phyloP scores from a whole-genome alignment of 1,284 basidiomycete genomes.

The Pseudozyma hubeiensis region DNA sequence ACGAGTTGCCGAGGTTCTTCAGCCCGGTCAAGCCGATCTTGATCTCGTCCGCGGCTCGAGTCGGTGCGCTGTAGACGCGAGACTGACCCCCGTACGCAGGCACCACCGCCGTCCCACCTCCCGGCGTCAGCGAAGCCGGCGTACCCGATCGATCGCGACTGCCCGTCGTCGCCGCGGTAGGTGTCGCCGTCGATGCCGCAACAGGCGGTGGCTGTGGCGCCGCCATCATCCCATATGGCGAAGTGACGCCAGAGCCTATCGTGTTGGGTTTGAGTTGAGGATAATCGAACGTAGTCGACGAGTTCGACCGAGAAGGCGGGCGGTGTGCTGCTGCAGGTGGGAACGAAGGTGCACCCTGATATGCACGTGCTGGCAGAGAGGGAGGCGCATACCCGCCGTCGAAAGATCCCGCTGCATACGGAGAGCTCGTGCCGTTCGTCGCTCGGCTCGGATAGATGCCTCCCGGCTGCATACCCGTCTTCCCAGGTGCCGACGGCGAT shows the following conservation, averaged over 20 bases:
- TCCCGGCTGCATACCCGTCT: slow-evolving; percentile 36
- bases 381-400: slow-evolving; percentile 30
- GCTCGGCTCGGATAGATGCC: slow-evolving; percentile 34
- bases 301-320: slow-evolving; percentile 40
- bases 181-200: slow-evolving; percentile 39
- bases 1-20: slow-evolving; percentile 68
- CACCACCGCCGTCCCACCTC: slow-evolving; percentile 35
- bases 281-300: slow-evolving; percentile 53
- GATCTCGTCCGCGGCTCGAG: slow-evolving; percentile 45
- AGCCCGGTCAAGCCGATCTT: slow-evolving; percentile 65
- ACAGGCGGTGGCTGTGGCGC: slow-evolving; percentile 47
- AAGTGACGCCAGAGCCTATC: slow-evolving; percentile 11
- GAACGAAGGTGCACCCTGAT: slow-evolving; percentile 56
- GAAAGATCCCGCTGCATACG: slow-evolving; percentile 18
- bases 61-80: slow-evolving; percentile 36
- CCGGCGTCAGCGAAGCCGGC: slow-evolving; percentile 16
- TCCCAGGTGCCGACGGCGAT: slow-evolving; percentile 13
- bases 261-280: slow-evolving; percentile 48
- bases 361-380: slow-evolving; percentile 57
- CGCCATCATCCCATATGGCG: slow-evolving; percentile 35
- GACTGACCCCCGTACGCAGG: slow-evolving; percentile 46
- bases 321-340: slow-evolving; percentile 45
- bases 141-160: slow-evolving; percentile 15
- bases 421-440: slow-evolving; percentile 24
- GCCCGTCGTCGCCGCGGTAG: slow-evolving; percentile 16